Percentiles rank a stretch among this genome's conserved stretches.
Conservation (phyloP, 352 stramenopile genomes). For the Phytophthora ramorum region DNA sequence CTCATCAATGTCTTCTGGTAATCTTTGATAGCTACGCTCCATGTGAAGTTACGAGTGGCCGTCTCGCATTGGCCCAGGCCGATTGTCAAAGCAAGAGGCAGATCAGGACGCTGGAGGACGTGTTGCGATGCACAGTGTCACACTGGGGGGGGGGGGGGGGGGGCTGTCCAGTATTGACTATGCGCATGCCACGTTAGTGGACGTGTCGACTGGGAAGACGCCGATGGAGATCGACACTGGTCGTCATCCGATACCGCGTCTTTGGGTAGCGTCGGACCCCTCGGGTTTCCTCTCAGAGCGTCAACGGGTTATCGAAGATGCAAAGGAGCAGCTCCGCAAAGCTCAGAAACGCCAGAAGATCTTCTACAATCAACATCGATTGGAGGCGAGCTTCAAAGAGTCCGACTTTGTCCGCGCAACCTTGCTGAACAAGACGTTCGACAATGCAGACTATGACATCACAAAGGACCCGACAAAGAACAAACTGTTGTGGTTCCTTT, state of each 20-base stretch:
- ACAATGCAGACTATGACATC: too few relatives aligned
- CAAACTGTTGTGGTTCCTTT: too few relatives aligned
- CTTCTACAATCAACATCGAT: too few relatives aligned
- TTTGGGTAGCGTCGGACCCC: too few relatives aligned
- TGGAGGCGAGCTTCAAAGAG: too few relatives aligned
- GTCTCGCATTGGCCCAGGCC: neutral
- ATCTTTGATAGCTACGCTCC: neutral
- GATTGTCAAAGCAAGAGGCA: neutral
- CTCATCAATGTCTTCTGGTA: neutral
- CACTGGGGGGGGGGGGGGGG: neutral
- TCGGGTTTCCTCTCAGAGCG: too few relatives aligned
- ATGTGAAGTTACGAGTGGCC: neutral
- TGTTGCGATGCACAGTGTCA: neutral
- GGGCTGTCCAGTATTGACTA: neutral
- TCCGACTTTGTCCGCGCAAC: too few relatives aligned
- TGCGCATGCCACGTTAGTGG: neutral
- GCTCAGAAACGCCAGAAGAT: too few relatives aligned
- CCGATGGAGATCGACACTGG: neutral
- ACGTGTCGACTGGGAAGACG: neutral
- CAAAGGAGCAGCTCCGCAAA: too few relatives aligned
- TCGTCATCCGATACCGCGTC: neutral
- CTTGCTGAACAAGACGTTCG: too few relatives aligned
- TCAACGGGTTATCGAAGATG: too few relatives aligned
- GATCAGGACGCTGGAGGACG: neutral
- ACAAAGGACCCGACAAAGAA: too few relatives aligned